Evolutionary conservation across 306 rosid species (phyloP), one percentile per base, ranked within the genome.

Genomic region (Geum urbanum): DNA sequence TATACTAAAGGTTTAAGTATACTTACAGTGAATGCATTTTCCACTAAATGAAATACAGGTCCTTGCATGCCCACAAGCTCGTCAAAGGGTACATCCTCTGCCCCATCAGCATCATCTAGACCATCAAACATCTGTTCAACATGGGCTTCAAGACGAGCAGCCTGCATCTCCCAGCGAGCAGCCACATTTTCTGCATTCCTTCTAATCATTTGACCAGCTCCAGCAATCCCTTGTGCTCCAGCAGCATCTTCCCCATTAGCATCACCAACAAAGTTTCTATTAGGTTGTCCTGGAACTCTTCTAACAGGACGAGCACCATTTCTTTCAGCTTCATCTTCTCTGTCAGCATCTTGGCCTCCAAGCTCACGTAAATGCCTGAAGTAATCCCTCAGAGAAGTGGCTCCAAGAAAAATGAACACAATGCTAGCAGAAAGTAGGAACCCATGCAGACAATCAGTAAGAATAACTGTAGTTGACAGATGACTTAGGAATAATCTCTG

Each of bases 1-100:
- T 2, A 24, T 24, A 24, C 27, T 0, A 24, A 24, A 24, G 0
- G 7, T 11, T 0, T 22, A 22, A 57, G 1, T 24, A 22, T 11
- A 76, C 97, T 86, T 77, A 95, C 99, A 70, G 99, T 95, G 64
- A 95, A 95, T 63, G 99, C 99, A 79, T 95, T 95, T 82, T 95
- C 97, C 81, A 95, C 96, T 81, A 95, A 84, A 89, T 91, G 99
- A 85, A 95, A 95, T 73, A 95, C 96, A 65, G 99, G 99, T 71
- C 99, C 99, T 89, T 95, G 97, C 99, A 95, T 95, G 85, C 99
- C 99, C 66, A 95, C 97, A 50, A 95, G 97, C 86, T 95, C 97
- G 82, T 95, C 99, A 74, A 95, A 95, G 52, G 99, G 99, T 22
- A 95, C 99, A 87, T 95, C 99, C 82, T 95, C 99, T 40, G 99